Conservation (phyloP, 192 early-diverging fungal species). For the Rhizophlyctis rosea region DNA sequence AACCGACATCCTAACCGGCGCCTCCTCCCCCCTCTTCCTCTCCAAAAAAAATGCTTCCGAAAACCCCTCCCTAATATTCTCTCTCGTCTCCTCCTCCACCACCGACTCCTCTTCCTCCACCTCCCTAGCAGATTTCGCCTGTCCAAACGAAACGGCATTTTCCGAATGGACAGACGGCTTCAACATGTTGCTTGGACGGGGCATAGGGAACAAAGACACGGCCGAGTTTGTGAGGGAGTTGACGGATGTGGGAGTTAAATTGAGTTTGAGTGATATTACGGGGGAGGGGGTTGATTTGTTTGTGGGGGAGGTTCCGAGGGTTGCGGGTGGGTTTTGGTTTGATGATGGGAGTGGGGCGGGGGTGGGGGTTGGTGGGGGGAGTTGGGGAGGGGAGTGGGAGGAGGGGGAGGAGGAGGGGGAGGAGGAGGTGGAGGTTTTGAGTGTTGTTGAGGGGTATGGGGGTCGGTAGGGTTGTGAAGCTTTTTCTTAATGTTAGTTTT, state of each 20-base stretch:
- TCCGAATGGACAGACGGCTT: constrained; percentile 76
- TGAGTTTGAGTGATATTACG: constrained; percentile 63
- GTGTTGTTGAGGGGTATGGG: no score
- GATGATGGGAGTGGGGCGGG: no score
- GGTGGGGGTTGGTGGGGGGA: no score
- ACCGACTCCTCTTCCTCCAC: constrained; percentile 23
- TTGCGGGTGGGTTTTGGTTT: no score
- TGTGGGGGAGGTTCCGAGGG: no score
- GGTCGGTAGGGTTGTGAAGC: no score
- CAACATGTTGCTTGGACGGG: constrained; percentile 64
- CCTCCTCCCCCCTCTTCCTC: constrained; percentile 29
- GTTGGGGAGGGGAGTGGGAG: no score
- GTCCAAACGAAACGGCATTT: constrained; percentile 41
- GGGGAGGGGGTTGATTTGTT: constrained; percentile 56
- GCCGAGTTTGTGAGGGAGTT: constrained; percentile 59
- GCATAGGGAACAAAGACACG: constrained; percentile 62
- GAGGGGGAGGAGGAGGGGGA: no score
- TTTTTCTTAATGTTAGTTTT: no score
- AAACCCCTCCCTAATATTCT: constrained; percentile 42
- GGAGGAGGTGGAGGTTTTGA: no score
- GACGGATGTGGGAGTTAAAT: constrained; percentile 66
- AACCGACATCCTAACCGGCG: constrained; percentile 44
- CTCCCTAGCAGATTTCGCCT: constrained; percentile 56
- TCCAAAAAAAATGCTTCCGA: constrained; percentile 31
- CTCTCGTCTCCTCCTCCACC: constrained; percentile 38